phyloP scores from a whole-genome alignment of 2,329 filamentous ascomycete species.

The Penicillium polonicum region DNA sequence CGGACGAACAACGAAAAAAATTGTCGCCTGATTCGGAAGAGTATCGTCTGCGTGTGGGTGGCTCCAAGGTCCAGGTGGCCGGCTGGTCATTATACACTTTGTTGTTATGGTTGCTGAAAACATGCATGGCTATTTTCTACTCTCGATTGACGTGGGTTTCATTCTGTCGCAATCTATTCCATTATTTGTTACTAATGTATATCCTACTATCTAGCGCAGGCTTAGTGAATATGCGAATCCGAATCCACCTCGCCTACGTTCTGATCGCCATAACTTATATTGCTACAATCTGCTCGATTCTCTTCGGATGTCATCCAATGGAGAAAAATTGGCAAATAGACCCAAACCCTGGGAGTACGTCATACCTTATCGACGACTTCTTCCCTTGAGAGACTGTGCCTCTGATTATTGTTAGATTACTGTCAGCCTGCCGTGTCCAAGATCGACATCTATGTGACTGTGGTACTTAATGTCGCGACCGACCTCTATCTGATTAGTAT shows the following conservation, averaged over 20 bases:
- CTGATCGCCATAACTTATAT: conserved; percentile 53
- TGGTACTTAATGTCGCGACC: conserved; percentile 55
- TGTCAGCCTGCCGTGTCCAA: conserved; percentile 54
- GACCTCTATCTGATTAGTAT: conserved; percentile 62
- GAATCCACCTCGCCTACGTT: conserved; percentile 53
- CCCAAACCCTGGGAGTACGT: conserved; percentile 57
- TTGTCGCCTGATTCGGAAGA: conserved; percentile 49
- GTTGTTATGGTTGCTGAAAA: conserved; percentile 55
- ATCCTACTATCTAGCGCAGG: conserved; percentile 35
- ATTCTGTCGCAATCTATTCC: not conserved
- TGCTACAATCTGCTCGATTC: conserved; percentile 50
- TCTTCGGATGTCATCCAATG: conserved; percentile 55
- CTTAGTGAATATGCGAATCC: conserved; percentile 42
- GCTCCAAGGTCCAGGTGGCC: conserved; percentile 54
- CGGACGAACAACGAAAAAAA: conserved; percentile 48
- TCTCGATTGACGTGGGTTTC: conserved; percentile 50
- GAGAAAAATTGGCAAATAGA: conserved; percentile 59
- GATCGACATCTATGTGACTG: conserved; percentile 53
- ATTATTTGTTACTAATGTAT: not conserved
- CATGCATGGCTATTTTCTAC: conserved; percentile 58
- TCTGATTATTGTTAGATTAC: conserved; percentile 32
- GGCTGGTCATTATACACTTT: conserved; percentile 57
- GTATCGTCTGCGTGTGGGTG: conserved; percentile 51
- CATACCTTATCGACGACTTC: not conserved
- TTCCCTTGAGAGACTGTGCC: not conserved